Percentiles rank a stretch among this genome's conserved stretches.
These are phyloP conservation scores for Debaryomyces tyrocola DNA, from an alignment of 805 yeast genomes.

Conservation along the genomic window DNA sequence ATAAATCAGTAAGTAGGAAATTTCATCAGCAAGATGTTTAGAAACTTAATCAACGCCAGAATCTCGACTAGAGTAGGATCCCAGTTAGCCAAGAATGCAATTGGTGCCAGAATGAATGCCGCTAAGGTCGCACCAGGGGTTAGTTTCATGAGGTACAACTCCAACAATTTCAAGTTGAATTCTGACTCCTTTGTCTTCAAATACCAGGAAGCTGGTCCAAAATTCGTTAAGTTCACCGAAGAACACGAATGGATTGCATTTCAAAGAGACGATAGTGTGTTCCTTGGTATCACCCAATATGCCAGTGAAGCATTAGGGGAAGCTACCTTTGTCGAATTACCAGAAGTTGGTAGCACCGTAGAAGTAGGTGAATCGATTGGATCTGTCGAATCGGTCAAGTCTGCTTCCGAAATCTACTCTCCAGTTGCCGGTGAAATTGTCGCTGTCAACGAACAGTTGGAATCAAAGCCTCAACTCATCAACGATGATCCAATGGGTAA, in stretches of 20 bases:
- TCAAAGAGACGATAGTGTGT: conserved; percentile 79
- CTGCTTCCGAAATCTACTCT: conserved; percentile 88
- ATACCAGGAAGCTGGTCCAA: conserved; percentile 43
- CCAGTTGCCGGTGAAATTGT: conserved; percentile 79
- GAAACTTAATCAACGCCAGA: background rate
- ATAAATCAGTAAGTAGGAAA: background rate
- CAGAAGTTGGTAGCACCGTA: conserved; percentile 63
- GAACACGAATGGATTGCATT: conserved; percentile 96
- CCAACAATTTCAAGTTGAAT: conserved; percentile 34
- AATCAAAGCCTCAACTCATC: conserved; percentile 71
- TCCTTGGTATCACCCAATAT: conserved; percentile 87
- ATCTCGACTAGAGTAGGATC: background rate
- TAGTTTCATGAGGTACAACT: conserved; percentile 20
- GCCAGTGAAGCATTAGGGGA: conserved; percentile 98
- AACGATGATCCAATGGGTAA: conserved; percentile 90
- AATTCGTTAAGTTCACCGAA: conserved; percentile 63
- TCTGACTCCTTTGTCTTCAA: conserved; percentile 39
- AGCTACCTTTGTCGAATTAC: conserved; percentile 90
- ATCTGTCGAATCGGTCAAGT: conserved; percentile 91
- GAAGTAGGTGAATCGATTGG: conserved; percentile 83
- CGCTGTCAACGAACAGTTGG: conserved; percentile 68
- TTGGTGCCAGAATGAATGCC: background rate
- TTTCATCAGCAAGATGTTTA: conserved; percentile 1
- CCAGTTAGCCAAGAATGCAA: background rate
- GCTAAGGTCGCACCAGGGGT: background rate